Evolutionary conservation across 192 early-diverging fungal genomes (phyloP).

Genomic region (Gonapodya prolifera): DNA sequence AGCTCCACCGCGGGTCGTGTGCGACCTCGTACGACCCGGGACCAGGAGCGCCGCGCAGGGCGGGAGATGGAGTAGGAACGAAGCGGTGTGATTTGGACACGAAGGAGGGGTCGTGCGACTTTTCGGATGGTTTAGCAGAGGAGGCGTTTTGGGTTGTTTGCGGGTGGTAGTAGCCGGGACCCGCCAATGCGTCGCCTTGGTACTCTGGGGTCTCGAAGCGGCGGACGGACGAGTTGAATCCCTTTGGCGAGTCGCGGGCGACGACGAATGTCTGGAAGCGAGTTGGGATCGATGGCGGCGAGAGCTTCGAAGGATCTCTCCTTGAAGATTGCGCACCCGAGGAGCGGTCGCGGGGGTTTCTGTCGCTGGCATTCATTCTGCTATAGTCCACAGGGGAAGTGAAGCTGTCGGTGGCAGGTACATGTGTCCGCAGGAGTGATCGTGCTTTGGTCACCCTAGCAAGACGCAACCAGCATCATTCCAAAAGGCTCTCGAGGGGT

Average conservation of each 20-base stretch:
- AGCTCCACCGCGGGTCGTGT: neutral
- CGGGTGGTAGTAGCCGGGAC: neutral
- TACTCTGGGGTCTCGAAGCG: neutral
- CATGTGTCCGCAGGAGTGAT: no score
- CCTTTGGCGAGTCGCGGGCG: neutral
- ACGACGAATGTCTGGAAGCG: neutral
- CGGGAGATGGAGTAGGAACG: neutral
- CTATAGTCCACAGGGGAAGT: no score
- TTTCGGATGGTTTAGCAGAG: neutral
- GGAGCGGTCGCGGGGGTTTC: no score
- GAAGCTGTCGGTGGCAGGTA: no score
- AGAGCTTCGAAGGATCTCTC: no score
- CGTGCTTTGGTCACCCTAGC: no score
- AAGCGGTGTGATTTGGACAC: neutral
- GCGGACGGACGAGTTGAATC: neutral
- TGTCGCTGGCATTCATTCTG: no score
- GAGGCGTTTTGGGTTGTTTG: neutral
- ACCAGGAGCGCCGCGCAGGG: neutral
- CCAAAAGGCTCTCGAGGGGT: no score
- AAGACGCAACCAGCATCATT: no score
- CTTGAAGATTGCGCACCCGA: no score
- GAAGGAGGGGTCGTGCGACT: neutral
- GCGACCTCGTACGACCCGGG: neutral
- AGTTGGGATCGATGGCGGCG: neutral
- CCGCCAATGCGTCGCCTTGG: neutral